Evolutionary conservation across 1,139 yeast genomes (phyloP).

Genomic region (Diutina neorugosa): DNA sequence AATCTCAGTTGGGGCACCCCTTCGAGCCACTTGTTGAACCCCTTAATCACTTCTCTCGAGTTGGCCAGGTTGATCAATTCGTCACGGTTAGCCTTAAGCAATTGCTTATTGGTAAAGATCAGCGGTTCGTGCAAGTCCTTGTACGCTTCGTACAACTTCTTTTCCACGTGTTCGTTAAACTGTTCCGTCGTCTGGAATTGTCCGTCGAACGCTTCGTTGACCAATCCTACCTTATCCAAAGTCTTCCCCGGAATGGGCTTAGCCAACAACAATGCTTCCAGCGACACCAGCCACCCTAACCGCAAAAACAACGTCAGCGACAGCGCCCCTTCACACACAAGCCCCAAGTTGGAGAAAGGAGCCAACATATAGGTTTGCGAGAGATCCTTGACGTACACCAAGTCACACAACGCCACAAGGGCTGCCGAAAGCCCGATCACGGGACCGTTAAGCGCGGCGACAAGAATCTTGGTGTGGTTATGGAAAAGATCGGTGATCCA

Average conservation of each 20-base stretch:
- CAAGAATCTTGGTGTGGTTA: slow-evolving; percentile 61
- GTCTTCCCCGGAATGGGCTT: slow-evolving; percentile 55
- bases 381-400: slow-evolving; percentile 57
- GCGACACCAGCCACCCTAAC: slow-evolving; percentile 62
- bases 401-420: slow-evolving; percentile 62
- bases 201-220: slow-evolving; percentile 37
- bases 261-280: slow-evolving; percentile 63
- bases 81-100: slow-evolving; percentile 38
- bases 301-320: slow-evolving; percentile 58
- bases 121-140: slow-evolving; percentile 46
- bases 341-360: slow-evolving; percentile 77
- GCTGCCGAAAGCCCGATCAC: slow-evolving; percentile 75
- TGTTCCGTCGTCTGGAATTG: slow-evolving; percentile 40
- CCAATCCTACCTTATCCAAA: slow-evolving; percentile 44
- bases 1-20: slow-evolving; percentile 71
- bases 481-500: slow-evolving; percentile 58
- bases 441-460: slow-evolving; percentile 78
- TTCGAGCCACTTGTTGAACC: slow-evolving; percentile 56
- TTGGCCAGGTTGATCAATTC: slow-evolving; percentile 38
- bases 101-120: slow-evolving; percentile 48
- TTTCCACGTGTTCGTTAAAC: slow-evolving; percentile 44
- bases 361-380: slow-evolving; percentile 46
- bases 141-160: slow-evolving; percentile 34
- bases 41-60: slow-evolving; percentile 55
- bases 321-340: slow-evolving; percentile 76